Evolutionary conservation across 1,139 yeast genomes (phyloP).

Genomic region (Taiozyma sp.): DNA sequence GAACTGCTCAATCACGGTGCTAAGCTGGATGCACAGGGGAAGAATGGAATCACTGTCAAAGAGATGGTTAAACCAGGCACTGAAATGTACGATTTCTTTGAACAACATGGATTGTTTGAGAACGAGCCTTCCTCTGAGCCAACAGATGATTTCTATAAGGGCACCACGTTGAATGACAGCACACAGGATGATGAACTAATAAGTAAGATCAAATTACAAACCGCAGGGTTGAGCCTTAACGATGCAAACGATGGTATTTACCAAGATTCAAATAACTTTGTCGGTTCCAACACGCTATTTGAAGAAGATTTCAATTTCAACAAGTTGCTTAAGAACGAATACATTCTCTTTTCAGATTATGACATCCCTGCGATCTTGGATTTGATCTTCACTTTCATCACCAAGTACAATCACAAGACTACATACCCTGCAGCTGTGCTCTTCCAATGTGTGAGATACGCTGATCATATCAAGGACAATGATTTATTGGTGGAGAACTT

Average conservation of each 20-base stretch:
- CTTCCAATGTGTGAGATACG: constrained; percentile 63
- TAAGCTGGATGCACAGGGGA: constrained; percentile 31
- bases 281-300: constrained; percentile 6
- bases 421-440: constrained; percentile 65
- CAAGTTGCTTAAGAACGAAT: constrained; percentile 29
- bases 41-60: constrained; percentile 32
- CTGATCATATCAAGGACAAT: constrained; percentile 52
- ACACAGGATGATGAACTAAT: constrained; percentile 33
- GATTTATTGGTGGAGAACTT: constrained; percentile 51
- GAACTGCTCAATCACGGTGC: constrained; percentile 35
- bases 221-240: constrained; percentile 32
- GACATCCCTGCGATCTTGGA: constrained; percentile 62
- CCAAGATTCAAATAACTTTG: constrained; percentile 13
- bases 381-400: constrained; percentile 45
- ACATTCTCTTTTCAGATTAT: constrained; percentile 56
- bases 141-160: constrained; percentile 22
- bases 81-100: constrained; percentile 32
- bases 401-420: constrained; percentile 45
- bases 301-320: constrained; percentile 29
- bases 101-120: constrained; percentile 32
- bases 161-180: constrained; percentile 16
- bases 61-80: constrained; percentile 35
- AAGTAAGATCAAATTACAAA: constrained; percentile 48
- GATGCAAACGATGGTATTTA: constrained; percentile 23
- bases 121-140: constrained; percentile 21